Evolutionary conservation across 176 grass and related monocot genomes (phyloP), one percentile per base, ranked within the genome.

Genomic region (Elaeis guineensis): DNA sequence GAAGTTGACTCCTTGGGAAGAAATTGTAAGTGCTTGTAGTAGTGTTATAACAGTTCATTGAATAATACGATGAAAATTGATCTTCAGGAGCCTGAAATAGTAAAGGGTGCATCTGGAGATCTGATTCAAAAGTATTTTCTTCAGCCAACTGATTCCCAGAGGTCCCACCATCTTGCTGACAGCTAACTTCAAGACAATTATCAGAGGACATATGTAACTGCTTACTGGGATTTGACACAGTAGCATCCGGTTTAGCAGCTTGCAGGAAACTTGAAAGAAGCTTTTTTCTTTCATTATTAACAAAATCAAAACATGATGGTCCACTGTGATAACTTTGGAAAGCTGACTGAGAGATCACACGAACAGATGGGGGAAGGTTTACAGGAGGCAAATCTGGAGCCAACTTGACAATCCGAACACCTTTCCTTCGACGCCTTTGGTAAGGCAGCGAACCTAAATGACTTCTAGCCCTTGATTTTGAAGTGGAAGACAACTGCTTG

Each of bases 21-120:
- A 59, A 63, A 60, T 79, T 72, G 76, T 67, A 83, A 65, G 59
- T 66, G 63, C 75, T 76, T 26, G 81, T 69, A 55, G 72, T 57
- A 59, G 59, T 51, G 70, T 58, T 59, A 62, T 68, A 74, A 68
- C 67, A 76, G 64, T 77, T 57, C 63, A 76, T 72, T 2, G 67
- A 68, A 58, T 63, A 71, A 71, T 67, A 79, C 58, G 75, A 85
- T 52, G 79, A 79, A 26, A 82, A 76, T 66, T 76, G 65, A 51
- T 89, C 81, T 75, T 49, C 72, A 78, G 81, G 73, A 55, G 75
- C 58, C 74, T 98, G 84, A 75, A 98, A 98, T 55, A 92, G 76
- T 69, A 98, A 80, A 73, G 81, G 93, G 79, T 98, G 87, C 81
- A 98, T 89, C 25, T 85, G 87, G 50, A 98, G 82, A 72, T 97